Conservation (phyloP, 805 yeast genomes). For the Osmozyma mogii region DNA sequence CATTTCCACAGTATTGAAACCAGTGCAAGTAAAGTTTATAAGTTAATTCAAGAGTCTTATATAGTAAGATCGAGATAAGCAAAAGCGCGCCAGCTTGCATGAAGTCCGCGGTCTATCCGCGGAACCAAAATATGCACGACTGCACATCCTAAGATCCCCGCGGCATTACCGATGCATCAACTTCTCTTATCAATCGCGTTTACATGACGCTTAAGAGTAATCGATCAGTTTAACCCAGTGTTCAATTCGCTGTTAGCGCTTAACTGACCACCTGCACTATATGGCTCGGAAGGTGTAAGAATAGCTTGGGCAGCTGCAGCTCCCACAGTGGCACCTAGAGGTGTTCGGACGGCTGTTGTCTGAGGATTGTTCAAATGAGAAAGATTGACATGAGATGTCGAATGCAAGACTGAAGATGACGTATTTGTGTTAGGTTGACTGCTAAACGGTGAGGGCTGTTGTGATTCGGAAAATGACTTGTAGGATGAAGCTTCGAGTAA, state of each 20-base stretch:
- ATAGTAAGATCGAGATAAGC: neutral
- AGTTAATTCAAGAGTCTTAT: too few relatives aligned
- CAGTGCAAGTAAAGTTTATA: too few relatives aligned
- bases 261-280: conserved; percentile 2
- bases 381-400: conserved; percentile 4
- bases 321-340: conserved; percentile 11
- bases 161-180: too few relatives aligned
- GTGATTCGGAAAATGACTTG: conserved; percentile 10
- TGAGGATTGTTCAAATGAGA: conserved; percentile 3
- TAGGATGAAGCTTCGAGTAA: conserved; percentile 47
- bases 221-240: too few relatives aligned
- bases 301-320: conserved; percentile 12
- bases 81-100: neutral
- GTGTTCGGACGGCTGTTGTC: conserved; percentile 8
- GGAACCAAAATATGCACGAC: neutral
- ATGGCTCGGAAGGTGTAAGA: conserved; percentile 8
- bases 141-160: too few relatives aligned
- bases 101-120: neutral
- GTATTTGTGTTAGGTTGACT: too few relatives aligned
- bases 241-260: too few relatives aligned
- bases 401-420: too few relatives aligned
- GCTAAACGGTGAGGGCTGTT: too few relatives aligned
- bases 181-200: too few relatives aligned
- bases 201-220: too few relatives aligned
- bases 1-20: too few relatives aligned